These are phyloP conservation scores for Lasiosphaeria hispida DNA, from an alignment of 495 filamentous ascomycete genomes.

Conservation along the genomic window DNA sequence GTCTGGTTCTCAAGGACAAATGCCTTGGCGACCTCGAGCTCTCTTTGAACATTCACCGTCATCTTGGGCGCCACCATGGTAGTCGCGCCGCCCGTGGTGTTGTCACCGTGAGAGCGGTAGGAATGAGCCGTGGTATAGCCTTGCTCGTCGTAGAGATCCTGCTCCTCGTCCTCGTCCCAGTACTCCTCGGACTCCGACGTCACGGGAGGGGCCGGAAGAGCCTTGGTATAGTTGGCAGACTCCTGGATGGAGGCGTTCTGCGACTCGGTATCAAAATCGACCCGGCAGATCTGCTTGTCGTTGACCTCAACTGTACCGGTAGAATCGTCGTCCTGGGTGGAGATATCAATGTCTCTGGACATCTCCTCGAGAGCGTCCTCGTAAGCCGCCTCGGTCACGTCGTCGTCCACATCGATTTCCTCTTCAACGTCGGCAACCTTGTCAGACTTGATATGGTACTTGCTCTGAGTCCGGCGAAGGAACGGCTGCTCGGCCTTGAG, in stretches of 20 bases:
- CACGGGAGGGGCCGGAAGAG: conserved; percentile 15
- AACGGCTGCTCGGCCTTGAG: conserved; percentile 29
- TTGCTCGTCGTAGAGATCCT: conserved; percentile 78
- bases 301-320: conserved; percentile 4
- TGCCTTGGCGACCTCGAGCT: conserved; percentile 66
- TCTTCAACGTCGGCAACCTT: conserved; percentile 25
- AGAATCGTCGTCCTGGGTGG: not conserved
- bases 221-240: conserved; percentile 15
- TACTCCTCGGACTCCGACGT: conserved; percentile 66
- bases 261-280: conserved; percentile 1
- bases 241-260: conserved; percentile 3
- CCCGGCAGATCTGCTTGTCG: conserved; percentile 4
- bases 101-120: conserved; percentile 69
- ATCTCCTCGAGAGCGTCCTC: conserved; percentile 43
- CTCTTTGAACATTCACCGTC: conserved; percentile 57
- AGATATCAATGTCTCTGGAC: conserved; percentile 17
- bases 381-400: conserved; percentile 40
- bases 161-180: conserved; percentile 73
- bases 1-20: conserved; percentile 59
- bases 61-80: conserved; percentile 71
- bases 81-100: conserved; percentile 69
- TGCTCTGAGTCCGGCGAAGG: conserved; percentile 35
- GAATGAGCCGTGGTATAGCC: conserved; percentile 77
- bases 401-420: conserved; percentile 28
- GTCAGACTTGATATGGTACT: conserved; percentile 19